Percentiles rank a stretch among this genome's conserved stretches.
phyloP scores from a whole-genome alignment of 441 rosid species.

The Adansonia gregorii region DNA sequence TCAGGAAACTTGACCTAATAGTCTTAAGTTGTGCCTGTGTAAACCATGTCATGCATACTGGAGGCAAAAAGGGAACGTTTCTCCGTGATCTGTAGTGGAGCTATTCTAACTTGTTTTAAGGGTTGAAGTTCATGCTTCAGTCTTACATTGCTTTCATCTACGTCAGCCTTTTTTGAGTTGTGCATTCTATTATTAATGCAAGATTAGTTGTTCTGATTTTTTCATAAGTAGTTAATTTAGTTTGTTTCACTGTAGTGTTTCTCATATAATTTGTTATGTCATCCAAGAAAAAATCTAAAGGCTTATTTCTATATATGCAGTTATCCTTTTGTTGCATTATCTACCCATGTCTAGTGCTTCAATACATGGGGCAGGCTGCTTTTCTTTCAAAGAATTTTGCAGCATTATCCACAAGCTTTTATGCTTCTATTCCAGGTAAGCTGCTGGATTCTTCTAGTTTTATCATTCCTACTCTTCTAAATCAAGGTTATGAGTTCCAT shows the following conservation, averaged over 20 bases:
- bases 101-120: not conserved
- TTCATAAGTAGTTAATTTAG: not conserved
- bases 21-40: not conserved
- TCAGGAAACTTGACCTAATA: not conserved
- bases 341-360: constrained; percentile 93
- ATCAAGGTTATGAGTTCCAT: not conserved
- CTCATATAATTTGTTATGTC: not conserved
- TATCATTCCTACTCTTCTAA: constrained; percentile 8
- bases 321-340: constrained; percentile 69
- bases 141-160: not conserved
- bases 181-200: not conserved
- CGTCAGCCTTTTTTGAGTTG: not conserved
- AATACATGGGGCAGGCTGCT: constrained; percentile 99
- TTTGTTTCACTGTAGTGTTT: not conserved
- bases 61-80: not conserved
- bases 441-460: constrained; percentile 20
- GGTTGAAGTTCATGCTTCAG: not conserved
- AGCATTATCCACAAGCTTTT: constrained; percentile 56
- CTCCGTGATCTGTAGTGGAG: not conserved
- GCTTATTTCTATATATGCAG: constrained; percentile 51
- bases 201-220: not conserved
- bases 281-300: constrained; percentile 21
- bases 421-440: constrained; percentile 80
- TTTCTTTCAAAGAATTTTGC: constrained; percentile 66
- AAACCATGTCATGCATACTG: constrained; percentile 5